Conservation (phyloP, 257 asterid species). For the Nicotiana knightiana region DNA sequence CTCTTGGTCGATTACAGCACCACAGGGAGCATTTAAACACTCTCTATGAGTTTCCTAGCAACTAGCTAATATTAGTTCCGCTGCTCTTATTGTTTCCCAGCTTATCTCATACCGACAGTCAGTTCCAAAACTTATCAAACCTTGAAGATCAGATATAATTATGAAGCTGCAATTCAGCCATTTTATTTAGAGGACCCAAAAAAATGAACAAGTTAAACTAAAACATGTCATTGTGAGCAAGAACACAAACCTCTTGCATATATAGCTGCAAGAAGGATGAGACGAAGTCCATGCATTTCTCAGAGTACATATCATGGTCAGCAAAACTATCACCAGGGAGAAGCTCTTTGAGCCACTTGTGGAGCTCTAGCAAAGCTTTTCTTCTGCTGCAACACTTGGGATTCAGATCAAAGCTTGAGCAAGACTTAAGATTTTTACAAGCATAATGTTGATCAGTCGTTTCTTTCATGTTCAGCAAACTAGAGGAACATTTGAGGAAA, state of each 20-base stretch:
- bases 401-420: slow-evolving; percentile 23
- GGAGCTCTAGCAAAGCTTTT: slow-evolving; percentile 44
- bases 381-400: slow-evolving; percentile 25
- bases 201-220: neutral
- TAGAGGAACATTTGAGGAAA: slow-evolving; percentile 61
- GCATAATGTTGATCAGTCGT: slow-evolving; percentile 19
- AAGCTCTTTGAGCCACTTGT: slow-evolving; percentile 62
- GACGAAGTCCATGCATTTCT: slow-evolving; percentile 45
- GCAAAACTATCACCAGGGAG: slow-evolving; percentile 38
- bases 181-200: slow-evolving; percentile 3
- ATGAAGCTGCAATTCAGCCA: neutral
- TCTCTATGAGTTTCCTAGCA: neutral
- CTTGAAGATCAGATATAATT: neutral
- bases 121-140: neutral
- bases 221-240: slow-evolving; percentile 1
- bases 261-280: slow-evolving; percentile 67
- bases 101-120: neutral
- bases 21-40: neutral
- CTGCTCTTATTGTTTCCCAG: neutral
- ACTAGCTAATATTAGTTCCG: neutral
- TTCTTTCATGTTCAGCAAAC: slow-evolving; percentile 29
- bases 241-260: slow-evolving; percentile 74
- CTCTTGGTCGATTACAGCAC: neutral
- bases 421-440: slow-evolving; percentile 18
- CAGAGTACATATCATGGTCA: slow-evolving; percentile 32